These are phyloP conservation scores for Dysphania ambrosioides DNA, from an alignment of 148 eudicot genomes.

Conservation along the genomic window DNA sequence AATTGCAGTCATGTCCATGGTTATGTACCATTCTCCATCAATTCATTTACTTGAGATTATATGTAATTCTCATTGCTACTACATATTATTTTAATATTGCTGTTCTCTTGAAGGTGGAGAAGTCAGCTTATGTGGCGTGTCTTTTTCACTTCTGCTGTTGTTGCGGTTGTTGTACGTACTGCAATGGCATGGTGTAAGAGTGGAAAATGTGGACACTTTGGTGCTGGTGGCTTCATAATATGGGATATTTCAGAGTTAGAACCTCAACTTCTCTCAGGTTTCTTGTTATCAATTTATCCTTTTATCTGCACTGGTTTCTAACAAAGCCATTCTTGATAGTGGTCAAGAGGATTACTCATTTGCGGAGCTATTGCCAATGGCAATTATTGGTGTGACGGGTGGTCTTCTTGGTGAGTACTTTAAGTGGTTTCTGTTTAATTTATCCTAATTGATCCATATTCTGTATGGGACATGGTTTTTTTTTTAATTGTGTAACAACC, in stretches of 20 bases:
- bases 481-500: neutral
- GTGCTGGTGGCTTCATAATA: constrained; percentile 98
- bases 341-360: constrained; percentile 99
- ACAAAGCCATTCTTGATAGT: constrained; percentile 38
- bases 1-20: neutral
- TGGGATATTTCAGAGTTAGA: constrained; percentile 93
- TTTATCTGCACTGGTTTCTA: constrained; percentile 22
- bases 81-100: constrained; percentile 9
- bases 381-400: constrained; percentile 91
- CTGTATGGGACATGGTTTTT: neutral
- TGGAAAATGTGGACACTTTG: constrained; percentile 98
- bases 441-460: neutral
- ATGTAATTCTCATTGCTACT: constrained; percentile 5
- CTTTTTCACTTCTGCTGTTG: constrained; percentile 98
- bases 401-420: constrained; percentile 97
- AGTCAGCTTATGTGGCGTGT: constrained; percentile 99
- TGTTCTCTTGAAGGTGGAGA: constrained; percentile 76
- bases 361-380: constrained; percentile 92
- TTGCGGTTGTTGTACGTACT: constrained; percentile 96
- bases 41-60: neutral
- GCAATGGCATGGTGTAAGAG: constrained; percentile 98
- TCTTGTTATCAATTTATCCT: neutral
- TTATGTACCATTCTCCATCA: neutral
- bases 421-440: constrained; percentile 11
- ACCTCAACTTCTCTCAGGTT: constrained; percentile 28